Percentiles rank a stretch among this genome's conserved stretches.
phyloP scores from a whole-genome alignment of 1,284 basidiomycete genomes.

The Somion occarium region DNA sequence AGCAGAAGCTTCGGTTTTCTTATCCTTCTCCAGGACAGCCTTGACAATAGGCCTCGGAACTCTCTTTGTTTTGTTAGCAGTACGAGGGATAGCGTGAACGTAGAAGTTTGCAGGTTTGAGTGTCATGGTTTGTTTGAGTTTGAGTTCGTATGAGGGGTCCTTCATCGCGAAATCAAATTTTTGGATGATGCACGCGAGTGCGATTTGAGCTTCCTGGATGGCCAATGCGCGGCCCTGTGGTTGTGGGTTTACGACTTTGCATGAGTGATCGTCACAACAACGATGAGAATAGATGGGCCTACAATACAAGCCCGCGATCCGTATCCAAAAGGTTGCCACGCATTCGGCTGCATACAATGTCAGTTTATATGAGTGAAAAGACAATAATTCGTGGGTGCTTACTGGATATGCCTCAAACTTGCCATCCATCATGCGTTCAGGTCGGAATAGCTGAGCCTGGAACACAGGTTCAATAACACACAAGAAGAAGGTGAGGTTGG shows the following conservation, averaged over 20 bases:
- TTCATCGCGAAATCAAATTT: constrained; percentile 40
- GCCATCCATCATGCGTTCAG: constrained; percentile 46
- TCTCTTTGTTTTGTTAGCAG: not conserved
- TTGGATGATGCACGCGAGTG: constrained; percentile 37
- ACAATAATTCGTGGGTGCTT: constrained; percentile 6
- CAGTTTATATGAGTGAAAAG: not conserved
- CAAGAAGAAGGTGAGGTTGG: not conserved
- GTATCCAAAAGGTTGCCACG: constrained; percentile 44
- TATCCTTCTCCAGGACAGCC: not conserved
- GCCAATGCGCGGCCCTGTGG: constrained; percentile 38
- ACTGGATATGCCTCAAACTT: constrained; percentile 41
- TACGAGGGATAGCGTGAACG: constrained; percentile 36
- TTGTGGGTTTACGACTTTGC: not conserved
- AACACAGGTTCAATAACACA: not conserved
- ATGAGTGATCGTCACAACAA: not conserved
- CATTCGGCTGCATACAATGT: constrained; percentile 28
- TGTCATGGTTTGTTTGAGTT: constrained; percentile 42
- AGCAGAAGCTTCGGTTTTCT: not conserved
- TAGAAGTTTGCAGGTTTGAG: constrained; percentile 42
- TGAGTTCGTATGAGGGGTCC: constrained; percentile 39
- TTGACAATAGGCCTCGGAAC: not conserved
- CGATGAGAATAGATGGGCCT: constrained; percentile 9
- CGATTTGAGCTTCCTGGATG: constrained; percentile 43
- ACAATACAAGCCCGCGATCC: constrained; percentile 41
- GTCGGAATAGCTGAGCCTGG: constrained; percentile 34